These are phyloP conservation scores for Lactarius vividus DNA, from an alignment of 768 basidiomycete species.

Conservation along the genomic window DNA sequence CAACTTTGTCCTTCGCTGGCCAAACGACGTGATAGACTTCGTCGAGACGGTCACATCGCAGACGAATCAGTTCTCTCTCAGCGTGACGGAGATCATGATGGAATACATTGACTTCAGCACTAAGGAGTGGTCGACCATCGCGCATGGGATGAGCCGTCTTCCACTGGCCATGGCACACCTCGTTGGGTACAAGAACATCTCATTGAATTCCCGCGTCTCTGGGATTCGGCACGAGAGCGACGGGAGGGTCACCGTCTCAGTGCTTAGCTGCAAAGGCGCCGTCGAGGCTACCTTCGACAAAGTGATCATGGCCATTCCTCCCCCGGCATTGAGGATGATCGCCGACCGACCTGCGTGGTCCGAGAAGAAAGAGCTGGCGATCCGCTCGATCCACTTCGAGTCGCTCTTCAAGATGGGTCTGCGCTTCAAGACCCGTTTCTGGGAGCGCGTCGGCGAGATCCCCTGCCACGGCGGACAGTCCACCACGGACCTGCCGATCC, in stretches of 20 bases:
- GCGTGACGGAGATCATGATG: constrained; percentile 32
- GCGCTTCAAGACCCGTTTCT: constrained; percentile 29
- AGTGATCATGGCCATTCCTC: constrained; percentile 30
- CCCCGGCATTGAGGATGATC: constrained; percentile 31
- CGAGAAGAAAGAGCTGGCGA: constrained; percentile 27
- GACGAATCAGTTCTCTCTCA: constrained; percentile 32
- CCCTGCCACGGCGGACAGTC: constrained; percentile 26
- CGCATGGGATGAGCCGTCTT: constrained; percentile 30
- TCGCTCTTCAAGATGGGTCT: constrained; percentile 31
- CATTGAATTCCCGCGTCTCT: constrained; percentile 28
- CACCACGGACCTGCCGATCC: constrained; percentile 27
- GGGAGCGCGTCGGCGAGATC: constrained; percentile 20
- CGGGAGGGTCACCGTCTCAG: constrained; percentile 23
- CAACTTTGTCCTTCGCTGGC: constrained; percentile 18
- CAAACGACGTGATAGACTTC: constrained; percentile 29
- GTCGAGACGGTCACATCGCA: constrained; percentile 30
- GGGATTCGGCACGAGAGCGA: constrained; percentile 21
- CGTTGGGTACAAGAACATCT: constrained; percentile 29
- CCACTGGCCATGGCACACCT: constrained; percentile 29
- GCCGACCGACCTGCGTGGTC: constrained; percentile 29
- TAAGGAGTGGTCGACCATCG: constrained; percentile 29
- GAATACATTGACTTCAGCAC: constrained; percentile 31
- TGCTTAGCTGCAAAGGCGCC: not conserved
- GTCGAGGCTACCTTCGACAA: constrained; percentile 27
- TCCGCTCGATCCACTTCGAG: constrained; percentile 31